Evolutionary conservation across 306 rosid genomes (phyloP).

Genomic region (Ammopiptanthus mongolicus): DNA sequence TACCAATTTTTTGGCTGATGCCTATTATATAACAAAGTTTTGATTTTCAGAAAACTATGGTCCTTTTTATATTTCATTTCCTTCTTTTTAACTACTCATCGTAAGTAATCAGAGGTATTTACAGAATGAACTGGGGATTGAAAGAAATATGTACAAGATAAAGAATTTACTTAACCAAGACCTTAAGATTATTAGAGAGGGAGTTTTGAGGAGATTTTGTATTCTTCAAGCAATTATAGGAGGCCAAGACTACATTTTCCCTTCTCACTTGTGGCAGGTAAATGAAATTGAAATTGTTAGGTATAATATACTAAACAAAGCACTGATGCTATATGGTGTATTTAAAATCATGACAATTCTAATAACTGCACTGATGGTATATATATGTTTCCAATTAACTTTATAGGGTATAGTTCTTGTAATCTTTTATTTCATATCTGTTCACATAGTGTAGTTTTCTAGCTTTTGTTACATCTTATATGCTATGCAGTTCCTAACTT

Average conservation of each 20-base stretch:
- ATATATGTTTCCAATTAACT: not conserved
- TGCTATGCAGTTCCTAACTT: not conserved
- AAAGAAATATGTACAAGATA: not conserved
- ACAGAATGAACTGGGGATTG: not conserved
- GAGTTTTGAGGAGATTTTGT: not conserved
- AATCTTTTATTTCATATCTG: not conserved
- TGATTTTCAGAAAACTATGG: not conserved
- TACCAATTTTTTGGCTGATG: not conserved
- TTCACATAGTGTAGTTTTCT: not conserved
- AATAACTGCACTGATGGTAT: not conserved
- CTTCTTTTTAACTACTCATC: not conserved
- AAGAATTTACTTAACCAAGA: not conserved
- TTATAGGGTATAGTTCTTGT: not conserved
- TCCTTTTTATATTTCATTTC: not conserved
- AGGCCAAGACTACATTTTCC: not conserved
- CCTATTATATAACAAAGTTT: not conserved
- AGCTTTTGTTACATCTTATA: conserved; percentile 1
- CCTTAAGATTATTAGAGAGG: not conserved
- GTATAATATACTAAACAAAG: not conserved
- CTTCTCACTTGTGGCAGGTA: not conserved
- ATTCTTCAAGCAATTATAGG: not conserved
- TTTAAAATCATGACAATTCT: not conserved
- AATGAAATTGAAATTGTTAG: not conserved
- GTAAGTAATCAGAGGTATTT: not conserved
- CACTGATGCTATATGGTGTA: not conserved